Conservation (phyloP, 768 basidiomycete genomes). For the Amanita thiersii region DNA sequence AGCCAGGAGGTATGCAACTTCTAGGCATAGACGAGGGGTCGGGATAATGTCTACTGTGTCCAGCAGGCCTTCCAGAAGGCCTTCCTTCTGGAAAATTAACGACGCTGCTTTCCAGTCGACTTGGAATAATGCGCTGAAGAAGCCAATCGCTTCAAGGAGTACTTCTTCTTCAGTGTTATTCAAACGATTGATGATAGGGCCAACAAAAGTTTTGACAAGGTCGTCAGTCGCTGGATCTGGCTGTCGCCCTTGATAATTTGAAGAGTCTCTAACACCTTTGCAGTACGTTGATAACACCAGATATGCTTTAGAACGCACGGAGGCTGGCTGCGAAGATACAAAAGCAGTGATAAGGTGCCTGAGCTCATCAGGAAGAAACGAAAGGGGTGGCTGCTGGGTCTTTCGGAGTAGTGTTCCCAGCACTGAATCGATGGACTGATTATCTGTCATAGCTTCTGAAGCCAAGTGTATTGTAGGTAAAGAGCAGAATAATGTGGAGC, state of each 20-base stretch:
- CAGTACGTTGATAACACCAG: conserved; percentile 63
- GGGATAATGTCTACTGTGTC: conserved; percentile 65
- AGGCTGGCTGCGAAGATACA: conserved; percentile 33
- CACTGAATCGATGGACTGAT: conserved; percentile 12
- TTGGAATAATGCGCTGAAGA: conserved; percentile 77
- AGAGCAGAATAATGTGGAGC: too few relatives aligned
- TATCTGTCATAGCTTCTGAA: conserved; percentile 14
- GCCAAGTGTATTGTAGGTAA: too few relatives aligned
- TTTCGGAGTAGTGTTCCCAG: conserved; percentile 25
- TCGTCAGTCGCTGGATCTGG: conserved; percentile 39
- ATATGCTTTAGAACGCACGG: conserved; percentile 59
- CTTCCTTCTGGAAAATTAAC: conserved; percentile 55
- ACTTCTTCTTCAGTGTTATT: conserved; percentile 47
- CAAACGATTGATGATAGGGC: conserved; percentile 39
- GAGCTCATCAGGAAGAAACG: conserved; percentile 49
- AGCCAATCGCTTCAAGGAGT: conserved; percentile 48
- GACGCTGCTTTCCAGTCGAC: conserved; percentile 68
- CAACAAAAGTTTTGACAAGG: conserved; percentile 43
- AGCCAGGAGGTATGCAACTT: conserved; percentile 66
- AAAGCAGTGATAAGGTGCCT: conserved; percentile 44
- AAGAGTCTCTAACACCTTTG: conserved; percentile 41
- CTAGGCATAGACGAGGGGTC: conserved; percentile 38
- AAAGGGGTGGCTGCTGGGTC: conserved; percentile 19
- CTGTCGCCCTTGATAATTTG: conserved; percentile 26
- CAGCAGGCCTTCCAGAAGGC: conserved; percentile 52